phyloP scores from a whole-genome alignment of 352 stramenopile genomes.

The Peronospora farinosa region DNA sequence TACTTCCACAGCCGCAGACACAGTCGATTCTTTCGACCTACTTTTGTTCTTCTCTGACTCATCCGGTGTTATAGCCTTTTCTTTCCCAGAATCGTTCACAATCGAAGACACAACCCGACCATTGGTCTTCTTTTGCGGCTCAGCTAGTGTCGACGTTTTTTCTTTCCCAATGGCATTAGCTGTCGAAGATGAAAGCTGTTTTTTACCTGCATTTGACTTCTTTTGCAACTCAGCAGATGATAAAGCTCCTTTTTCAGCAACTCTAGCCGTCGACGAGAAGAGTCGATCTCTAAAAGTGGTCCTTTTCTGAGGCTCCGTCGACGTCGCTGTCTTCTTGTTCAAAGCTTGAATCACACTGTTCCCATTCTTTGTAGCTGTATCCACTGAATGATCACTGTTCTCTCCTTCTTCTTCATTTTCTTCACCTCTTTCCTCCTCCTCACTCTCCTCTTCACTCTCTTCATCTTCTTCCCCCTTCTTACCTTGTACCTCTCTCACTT shows the following conservation, averaged over 20 bases:
- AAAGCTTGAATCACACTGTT: not conserved
- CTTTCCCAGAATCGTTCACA: constrained; percentile 1
- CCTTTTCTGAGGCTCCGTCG: constrained; percentile 3
- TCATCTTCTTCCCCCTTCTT: constrained; percentile 4
- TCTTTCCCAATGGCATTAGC: constrained; percentile 14
- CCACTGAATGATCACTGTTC: not conserved
- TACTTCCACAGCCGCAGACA: constrained; percentile 9
- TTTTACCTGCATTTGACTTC: not conserved
- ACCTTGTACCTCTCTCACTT: not conserved
- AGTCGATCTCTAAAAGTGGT: constrained; percentile 11
- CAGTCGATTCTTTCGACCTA: not conserved
- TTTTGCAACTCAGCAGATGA: constrained; percentile 1
- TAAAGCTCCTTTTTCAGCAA: not conserved
- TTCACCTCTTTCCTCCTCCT: not conserved
- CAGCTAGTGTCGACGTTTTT: not conserved
- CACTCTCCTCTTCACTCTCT: constrained; percentile 4
- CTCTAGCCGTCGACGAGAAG: constrained; percentile 2
- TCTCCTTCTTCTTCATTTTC: not conserved
- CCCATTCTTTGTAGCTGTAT: not conserved
- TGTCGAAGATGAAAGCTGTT: constrained; percentile 6
- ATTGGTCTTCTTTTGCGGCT: not conserved
- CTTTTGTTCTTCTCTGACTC: constrained; percentile 4
- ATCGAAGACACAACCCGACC: not conserved
- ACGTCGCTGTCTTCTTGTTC: not conserved
- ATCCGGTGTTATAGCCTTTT: not conserved